These are phyloP conservation scores for Thalassia testudinum DNA, from an alignment of 116 monocot genomes.

Conservation along the genomic window DNA sequence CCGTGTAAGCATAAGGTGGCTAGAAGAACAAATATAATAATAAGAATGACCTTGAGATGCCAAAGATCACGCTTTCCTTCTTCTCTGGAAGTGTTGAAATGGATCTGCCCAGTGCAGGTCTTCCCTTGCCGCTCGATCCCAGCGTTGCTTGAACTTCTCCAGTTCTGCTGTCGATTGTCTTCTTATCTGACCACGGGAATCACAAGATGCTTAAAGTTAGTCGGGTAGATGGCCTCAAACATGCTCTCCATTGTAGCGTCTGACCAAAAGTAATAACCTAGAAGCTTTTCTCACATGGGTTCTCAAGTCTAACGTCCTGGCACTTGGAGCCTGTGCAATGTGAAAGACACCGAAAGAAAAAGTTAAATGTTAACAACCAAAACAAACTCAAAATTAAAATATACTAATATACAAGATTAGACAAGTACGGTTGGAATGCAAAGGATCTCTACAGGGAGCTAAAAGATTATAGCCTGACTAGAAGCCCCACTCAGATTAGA, in stretches of 20 bases:
- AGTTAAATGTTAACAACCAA: neutral
- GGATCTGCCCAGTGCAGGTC: constrained; percentile 54
- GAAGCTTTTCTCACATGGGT: constrained; percentile 31
- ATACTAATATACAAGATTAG: neutral
- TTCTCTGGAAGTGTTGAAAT: constrained; percentile 15
- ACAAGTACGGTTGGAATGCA: too few species aligned
- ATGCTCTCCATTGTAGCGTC: neutral
- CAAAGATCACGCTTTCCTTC: neutral
- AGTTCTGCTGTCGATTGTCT: constrained; percentile 85
- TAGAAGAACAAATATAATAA: too few species aligned
- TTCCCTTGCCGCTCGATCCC: constrained; percentile 54
- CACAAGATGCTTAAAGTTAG: too few species aligned
- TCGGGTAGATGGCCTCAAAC: too few species aligned
- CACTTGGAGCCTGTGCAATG: constrained; percentile 21
- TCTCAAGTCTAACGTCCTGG: constrained; percentile 48
- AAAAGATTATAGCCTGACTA: too few species aligned
- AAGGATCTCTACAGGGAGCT: too few species aligned
- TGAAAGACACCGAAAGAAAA: neutral
- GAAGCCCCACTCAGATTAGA: too few species aligned
- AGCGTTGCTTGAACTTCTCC: constrained; percentile 58
- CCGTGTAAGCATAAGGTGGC: too few species aligned
- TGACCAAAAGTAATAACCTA: neutral
- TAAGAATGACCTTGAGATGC: too few species aligned
- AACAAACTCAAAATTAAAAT: neutral
- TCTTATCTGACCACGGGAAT: constrained; percentile 35